These are phyloP conservation scores for Leishmania tropica DNA, from an alignment of 208 protist genomes.

Conservation along the genomic window DNA sequence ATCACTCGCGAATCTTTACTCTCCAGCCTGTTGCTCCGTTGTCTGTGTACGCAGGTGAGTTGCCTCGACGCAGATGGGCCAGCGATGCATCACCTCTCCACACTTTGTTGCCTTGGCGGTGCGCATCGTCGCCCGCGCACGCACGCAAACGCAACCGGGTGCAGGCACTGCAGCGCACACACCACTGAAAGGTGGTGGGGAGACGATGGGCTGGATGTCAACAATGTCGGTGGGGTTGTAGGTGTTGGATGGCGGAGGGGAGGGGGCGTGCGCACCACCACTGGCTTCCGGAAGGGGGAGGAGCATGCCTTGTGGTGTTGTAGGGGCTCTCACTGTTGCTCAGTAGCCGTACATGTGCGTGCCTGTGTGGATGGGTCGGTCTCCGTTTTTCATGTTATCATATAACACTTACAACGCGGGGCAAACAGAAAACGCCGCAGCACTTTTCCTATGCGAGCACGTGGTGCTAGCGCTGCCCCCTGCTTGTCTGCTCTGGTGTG, in stretches of 20 bases:
- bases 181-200: not conserved
- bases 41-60: not conserved
- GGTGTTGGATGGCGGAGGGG: not conserved
- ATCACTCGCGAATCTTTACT: not conserved
- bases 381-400: not conserved
- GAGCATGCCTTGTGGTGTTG: not conserved
- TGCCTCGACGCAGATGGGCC: not conserved
- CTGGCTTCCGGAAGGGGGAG: not conserved
- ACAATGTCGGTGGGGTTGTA: not conserved
- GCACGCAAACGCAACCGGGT: not conserved
- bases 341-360: not conserved
- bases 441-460: not conserved
- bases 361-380: not conserved
- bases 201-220: not conserved
- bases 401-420: not conserved
- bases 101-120: not conserved
- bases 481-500: not conserved
- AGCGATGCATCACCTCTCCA: not conserved
- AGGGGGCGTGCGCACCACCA: not conserved
- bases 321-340: not conserved
- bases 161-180: not conserved
- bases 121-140: not conserved
- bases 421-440: too few relatives aligned
- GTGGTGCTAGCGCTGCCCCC: not conserved
- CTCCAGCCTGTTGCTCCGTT: not conserved